Conservation (phyloP, 2,329 filamentous ascomycete species). For the Drechslerella dactyloides region DNA sequence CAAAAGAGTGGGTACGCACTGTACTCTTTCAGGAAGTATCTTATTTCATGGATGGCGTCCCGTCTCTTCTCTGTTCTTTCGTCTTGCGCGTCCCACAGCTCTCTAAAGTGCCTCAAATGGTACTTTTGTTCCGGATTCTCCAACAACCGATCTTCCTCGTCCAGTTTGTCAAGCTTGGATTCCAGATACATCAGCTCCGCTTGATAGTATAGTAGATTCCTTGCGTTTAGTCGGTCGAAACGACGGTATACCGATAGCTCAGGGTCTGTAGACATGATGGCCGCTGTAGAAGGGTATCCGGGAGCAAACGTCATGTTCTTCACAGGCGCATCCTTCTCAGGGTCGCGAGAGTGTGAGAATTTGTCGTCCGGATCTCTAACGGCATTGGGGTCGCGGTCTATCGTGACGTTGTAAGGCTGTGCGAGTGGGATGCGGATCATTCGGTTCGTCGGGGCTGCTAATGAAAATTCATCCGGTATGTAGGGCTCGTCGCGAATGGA, state of each 20-base stretch:
- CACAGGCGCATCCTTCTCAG: slow-evolving; percentile 38
- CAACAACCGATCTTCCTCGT: slow-evolving; percentile 36
- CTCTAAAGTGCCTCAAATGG: slow-evolving; percentile 36
- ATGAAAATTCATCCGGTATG: background rate
- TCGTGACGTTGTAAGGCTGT: background rate
- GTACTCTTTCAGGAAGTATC: slow-evolving; percentile 25
- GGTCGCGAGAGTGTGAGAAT: slow-evolving; percentile 24
- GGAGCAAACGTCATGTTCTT: slow-evolving; percentile 24
- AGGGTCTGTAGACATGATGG: slow-evolving; percentile 38
- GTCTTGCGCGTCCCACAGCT: slow-evolving; percentile 10
- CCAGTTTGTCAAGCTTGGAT: slow-evolving; percentile 30
- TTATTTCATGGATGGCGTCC: slow-evolving; percentile 12
- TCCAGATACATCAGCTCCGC: slow-evolving; percentile 41
- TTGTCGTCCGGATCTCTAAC: background rate
- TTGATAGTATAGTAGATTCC: slow-evolving; percentile 38
- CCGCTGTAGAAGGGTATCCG: slow-evolving; percentile 39
- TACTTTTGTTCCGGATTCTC: slow-evolving; percentile 9
- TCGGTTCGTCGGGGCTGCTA: slow-evolving; percentile 8
- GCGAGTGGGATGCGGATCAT: slow-evolving; percentile 27
- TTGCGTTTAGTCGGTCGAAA: slow-evolving; percentile 33
- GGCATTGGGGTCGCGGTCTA: slow-evolving; percentile 8
- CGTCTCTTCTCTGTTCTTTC: slow-evolving; percentile 5
- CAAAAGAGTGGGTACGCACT: slow-evolving; percentile 27
- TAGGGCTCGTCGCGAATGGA: background rate
- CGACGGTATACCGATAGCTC: slow-evolving; percentile 41